Base-by-base conservation (phyloP, 2,329 filamentous ascomycete species). In the Lomentospora prolificans region DNA sequence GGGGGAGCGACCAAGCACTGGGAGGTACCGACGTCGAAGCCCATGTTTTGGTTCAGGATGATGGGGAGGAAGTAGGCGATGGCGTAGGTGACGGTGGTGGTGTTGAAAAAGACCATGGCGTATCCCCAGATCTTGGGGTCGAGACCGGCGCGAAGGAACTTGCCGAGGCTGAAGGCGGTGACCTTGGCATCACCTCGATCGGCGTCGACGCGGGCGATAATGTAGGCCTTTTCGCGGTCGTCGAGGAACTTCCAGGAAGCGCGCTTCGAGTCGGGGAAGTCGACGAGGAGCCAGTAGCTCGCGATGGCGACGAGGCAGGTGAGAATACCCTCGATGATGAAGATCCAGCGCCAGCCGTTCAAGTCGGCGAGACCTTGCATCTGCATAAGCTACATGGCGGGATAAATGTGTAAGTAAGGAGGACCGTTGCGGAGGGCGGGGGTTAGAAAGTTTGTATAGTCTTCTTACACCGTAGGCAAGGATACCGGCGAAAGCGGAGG, bases 41-140 rank as follows among this genome's bases (percentile, higher is more conserved):
- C 78, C 74, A 91, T 80, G 66, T 73, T 77, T 33, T 62, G 62
- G 52, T 73, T 69, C 12, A 95, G 80, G 62, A 94, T 88, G 63
- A 91, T 81, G 5, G 89, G 88, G 3, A 91, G 70, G 65, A 91
- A 92, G 68, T 87, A 92, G 2, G 87, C 85, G 7, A 94, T 78
- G 0, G 87, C 82, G 66, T 94, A 94, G 1, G 79, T 78, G 53
- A 88, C 79, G 9, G 86, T 87, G 0, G 87, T 90, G 2, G 81
- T 80, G 67, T 81, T 81, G 71, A 82, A 81, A 64, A 79, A 80
- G 61, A 84, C 74, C 61, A 82, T 61, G 55, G 76, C 80, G 61
- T 83, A 86, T 0, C 68, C 75, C 84, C 84, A 87, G 57, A 85
- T 72, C 66, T 80, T 80, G 72, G 70, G 75, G 69, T 84, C 78